Conservation (phyloP, 1,284 basidiomycete species). For the Cutaneotrichosporon dermatis region DNA sequence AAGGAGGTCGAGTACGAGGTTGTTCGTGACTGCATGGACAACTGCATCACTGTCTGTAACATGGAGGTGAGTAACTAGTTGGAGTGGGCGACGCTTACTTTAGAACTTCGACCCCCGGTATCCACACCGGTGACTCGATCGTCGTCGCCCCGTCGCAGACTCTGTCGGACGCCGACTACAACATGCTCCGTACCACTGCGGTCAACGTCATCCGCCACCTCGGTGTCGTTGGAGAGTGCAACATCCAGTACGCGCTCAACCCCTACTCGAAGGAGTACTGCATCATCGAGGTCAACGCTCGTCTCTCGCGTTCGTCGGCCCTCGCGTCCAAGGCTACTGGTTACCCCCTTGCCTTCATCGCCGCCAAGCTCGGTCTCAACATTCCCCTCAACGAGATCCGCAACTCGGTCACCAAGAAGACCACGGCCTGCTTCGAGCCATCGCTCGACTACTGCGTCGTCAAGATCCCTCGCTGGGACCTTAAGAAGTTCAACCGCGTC, state of each 20-base stretch:
- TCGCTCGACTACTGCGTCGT: constrained; percentile 95
- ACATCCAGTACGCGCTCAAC: constrained; percentile 98
- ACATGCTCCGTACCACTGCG: constrained; percentile 97
- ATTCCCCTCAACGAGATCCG: constrained; percentile 97
- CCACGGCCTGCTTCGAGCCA: constrained; percentile 96
- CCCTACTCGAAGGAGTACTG: constrained; percentile 93
- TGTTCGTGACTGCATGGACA: constrained; percentile 90
- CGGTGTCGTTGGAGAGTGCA: constrained; percentile 93
- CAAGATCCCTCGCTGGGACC: constrained; percentile 98
- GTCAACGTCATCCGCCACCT: constrained; percentile 97
- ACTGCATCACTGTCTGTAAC: constrained; percentile 97
- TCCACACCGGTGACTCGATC: constrained; percentile 99
- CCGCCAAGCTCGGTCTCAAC: constrained; percentile 92
- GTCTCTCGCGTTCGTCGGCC: constrained; percentile 94
- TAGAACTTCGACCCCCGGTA: constrained; percentile 97
- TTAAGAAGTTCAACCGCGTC: constrained; percentile 94
- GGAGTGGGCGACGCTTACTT: constrained; percentile 2
- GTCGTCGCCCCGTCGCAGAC: constrained; percentile 98
- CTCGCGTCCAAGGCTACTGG: constrained; percentile 98
- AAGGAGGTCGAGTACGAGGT: constrained; percentile 99
- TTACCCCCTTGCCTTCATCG: constrained; percentile 96
- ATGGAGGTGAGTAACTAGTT: constrained; percentile 74
- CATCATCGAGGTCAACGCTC: constrained; percentile 99
- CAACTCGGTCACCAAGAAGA: constrained; percentile 94
- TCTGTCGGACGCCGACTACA: constrained; percentile 94